Base-by-base conservation (phyloP, 768 basidiomycete species). In the Boletus rubescentipes region DNA sequence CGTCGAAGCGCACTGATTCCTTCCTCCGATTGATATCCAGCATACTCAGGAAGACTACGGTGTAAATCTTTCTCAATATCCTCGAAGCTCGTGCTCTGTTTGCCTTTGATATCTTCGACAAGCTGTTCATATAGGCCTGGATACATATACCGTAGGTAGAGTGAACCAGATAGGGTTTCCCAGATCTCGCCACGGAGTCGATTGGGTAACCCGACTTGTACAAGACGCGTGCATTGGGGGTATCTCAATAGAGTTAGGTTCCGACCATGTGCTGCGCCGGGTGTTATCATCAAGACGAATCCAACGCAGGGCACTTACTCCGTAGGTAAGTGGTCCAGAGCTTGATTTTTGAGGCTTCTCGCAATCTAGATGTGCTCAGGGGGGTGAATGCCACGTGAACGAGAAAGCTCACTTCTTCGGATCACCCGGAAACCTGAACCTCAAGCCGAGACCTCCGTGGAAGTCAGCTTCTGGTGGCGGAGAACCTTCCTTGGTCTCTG, bases 41-140 rank as follows among this genome's bases (percentile, higher is more conserved):
- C 87, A 70, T 98, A 99, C 67, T 99, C 97, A 0, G 97, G 97
- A 51, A 99, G 74, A 75, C 92, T 94, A 34, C 97, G 80, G 71
- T 97, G 95, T 26, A 99, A 72, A 69, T 99, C 97, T 70, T 99
- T 99, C 76, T 98, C 97, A 39, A 99, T 99, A 67, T 99, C 97
- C 66, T 99, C 97, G 1, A 95, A 96, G 60, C 93, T 93, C 9
- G 89, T 89, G 46, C 80, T 93, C 20, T 83, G 86, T 54, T 84
- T 81, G 8, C 92, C 94, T 54, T 79, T 77, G 68, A 93, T 85
- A 48, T 91, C 84, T 49, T 83, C 79, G 5, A 98, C 72, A 15
- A 98, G 77, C 9, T 77, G 76, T 12, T 83, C 78, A 67, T 97
- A 99, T 49, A 81, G 79, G 9, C 93, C 91, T 1, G 91, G 93